Conservation (phyloP, 306 rosid species). For the Vicia sativa region DNA sequence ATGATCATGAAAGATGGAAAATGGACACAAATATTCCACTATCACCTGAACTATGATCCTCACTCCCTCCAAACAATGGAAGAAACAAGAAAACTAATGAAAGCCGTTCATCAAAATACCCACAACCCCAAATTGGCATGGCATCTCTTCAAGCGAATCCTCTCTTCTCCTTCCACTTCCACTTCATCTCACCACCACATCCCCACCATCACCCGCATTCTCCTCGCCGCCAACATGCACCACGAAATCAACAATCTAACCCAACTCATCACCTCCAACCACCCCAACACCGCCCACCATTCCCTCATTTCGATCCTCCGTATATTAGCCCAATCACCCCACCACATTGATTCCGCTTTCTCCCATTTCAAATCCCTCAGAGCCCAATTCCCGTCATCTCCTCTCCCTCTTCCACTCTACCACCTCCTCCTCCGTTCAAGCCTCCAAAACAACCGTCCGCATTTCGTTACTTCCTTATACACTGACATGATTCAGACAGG, state of each 20-base stretch:
- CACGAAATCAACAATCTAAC: slow-evolving; percentile 58
- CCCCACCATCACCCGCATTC: slow-evolving; percentile 61
- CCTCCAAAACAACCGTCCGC: slow-evolving; percentile 46
- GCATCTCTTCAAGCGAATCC: slow-evolving; percentile 68
- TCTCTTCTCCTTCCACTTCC: slow-evolving; percentile 49
- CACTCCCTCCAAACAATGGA: slow-evolving; percentile 39
- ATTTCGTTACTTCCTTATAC: slow-evolving; percentile 64
- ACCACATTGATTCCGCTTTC: slow-evolving; percentile 58
- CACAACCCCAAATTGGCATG: slow-evolving; percentile 79
- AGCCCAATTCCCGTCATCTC: slow-evolving; percentile 51
- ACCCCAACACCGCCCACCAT: slow-evolving; percentile 48
- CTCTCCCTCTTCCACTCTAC: slow-evolving; percentile 57
- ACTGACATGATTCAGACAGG: slow-evolving; percentile 69
- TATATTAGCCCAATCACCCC: slow-evolving; percentile 49
- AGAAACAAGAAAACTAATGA: slow-evolving; percentile 42
- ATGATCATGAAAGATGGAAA: too few species aligned
- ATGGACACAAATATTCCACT: too few species aligned
- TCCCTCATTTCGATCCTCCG: slow-evolving; percentile 52
- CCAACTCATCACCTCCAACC: slow-evolving; percentile 48
- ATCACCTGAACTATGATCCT: neutral
- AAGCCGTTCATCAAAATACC: slow-evolving; percentile 56
- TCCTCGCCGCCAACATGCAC: slow-evolving; percentile 60
- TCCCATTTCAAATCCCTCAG: slow-evolving; percentile 70
- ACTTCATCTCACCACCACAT: slow-evolving; percentile 31
- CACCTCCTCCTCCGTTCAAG: slow-evolving; percentile 64